Base-by-base conservation (phyloP, 2,329 filamentous ascomycete species). In the Tolypocladium album region DNA sequence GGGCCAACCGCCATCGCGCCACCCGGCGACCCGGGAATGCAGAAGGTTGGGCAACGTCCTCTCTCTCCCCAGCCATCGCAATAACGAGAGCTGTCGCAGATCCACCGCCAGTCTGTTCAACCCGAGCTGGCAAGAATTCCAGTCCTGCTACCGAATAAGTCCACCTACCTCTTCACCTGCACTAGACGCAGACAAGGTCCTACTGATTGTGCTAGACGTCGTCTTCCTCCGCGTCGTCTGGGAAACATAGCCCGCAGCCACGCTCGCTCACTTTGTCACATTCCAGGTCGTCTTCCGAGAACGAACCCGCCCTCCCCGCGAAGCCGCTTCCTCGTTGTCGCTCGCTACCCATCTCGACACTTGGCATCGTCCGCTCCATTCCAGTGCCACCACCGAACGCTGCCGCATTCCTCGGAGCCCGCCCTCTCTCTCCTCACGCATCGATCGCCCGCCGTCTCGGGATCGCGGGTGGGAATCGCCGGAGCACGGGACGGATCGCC, bases 1-100 rank as follows among this genome's bases (percentile, higher is more conserved):
- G 68, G 69, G 67, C 68, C 66, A 69, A 69, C 66, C 64, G 64
- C 57, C 57, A 57, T 58, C 56, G n/a, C 60, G 55, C 43, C 53
- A 27, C 55, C 42, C 27, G 27, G 27, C 27, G 27, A 31, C 27
- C 27, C 27, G 27, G 59, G 61, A 66, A 63, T 56, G 55, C 57
- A 56, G 42, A 56, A 39, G 52, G 40, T 45, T 56, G 58, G 52
- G 58, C 22, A 59, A 38, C 11, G 12, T 27, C 22, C 34, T 42
- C 42, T 42, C 31, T 47, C 31, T 56, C 36, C 58, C 58, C 58
- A 60, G 58, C 58, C 58, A 57, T 60, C 55, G 42, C 58, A 50
- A n/a, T 22, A 47, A 38, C 22, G 39, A 39, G 20, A 39, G 20
- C 15, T 31, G 15, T n/a, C 20, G 50, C 50, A 22, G 31, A 53